Percentiles rank a stretch among this genome's conserved stretches.
phyloP scores from a whole-genome alignment of 164 flowering plant species.

The Saururus chinensis region DNA sequence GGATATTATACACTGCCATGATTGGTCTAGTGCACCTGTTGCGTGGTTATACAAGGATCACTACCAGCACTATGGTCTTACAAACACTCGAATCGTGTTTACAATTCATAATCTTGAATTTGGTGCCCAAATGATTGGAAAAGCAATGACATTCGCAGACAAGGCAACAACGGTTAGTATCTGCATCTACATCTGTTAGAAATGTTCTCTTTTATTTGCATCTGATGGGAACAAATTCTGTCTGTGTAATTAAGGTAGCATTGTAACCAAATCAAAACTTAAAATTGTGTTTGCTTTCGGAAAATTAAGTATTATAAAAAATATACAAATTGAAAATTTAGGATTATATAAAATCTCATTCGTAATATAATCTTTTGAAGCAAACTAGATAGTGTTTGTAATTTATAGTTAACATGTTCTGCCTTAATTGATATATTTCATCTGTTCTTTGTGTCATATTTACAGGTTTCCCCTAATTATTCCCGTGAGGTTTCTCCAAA shows the following conservation, averaged over 20 bases:
- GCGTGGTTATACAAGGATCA: slow-evolving; percentile 90
- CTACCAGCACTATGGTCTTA: slow-evolving; percentile 78
- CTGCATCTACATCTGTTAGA: neutral
- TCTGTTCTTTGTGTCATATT: neutral
- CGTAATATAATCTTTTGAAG: too few species aligned
- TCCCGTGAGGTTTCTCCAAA: slow-evolving; percentile 76
- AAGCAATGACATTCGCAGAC: slow-evolving; percentile 75
- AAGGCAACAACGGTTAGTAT: slow-evolving; percentile 90
- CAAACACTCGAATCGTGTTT: slow-evolving; percentile 80
- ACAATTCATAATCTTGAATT: slow-evolving; percentile 98
- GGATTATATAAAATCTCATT: too few species aligned
- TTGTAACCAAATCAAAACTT: neutral
- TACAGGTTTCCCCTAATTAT: slow-evolving; percentile 84
- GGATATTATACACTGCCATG: slow-evolving; percentile 99
- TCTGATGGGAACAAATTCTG: too few species aligned
- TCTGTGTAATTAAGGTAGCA: neutral
- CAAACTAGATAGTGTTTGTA: neutral
- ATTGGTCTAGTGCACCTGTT: slow-evolving; percentile 99
- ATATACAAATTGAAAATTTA: too few species aligned
- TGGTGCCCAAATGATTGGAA: slow-evolving; percentile 63
- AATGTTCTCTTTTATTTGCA: neutral
- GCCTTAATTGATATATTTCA: too few species aligned
- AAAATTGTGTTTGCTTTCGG: neutral
- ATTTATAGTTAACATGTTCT: too few species aligned
- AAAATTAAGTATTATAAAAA: too few species aligned